These are phyloP conservation scores for Stachybotrys chartarum DNA, from an alignment of 2,329 filamentous ascomycete species.

Conservation along the genomic window DNA sequence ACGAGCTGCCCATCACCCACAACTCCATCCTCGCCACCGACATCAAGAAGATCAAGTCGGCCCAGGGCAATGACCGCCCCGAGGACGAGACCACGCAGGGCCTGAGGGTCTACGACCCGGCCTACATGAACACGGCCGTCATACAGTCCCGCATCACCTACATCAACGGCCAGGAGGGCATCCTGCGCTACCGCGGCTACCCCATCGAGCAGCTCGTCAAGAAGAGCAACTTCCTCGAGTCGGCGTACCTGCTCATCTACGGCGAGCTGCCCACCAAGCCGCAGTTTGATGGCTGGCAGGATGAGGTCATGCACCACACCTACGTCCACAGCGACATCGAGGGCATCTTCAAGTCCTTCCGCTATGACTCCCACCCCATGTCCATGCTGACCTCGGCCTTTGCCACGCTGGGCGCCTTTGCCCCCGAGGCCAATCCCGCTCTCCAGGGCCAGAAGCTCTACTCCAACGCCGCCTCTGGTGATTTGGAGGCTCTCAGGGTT, in stretches of 20 bases:
- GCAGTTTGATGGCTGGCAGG: constrained; percentile 33
- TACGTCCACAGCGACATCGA: constrained; percentile 42
- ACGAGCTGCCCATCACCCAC: constrained; percentile 41
- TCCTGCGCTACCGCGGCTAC: constrained; percentile 44
- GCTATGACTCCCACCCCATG: constrained; percentile 46
- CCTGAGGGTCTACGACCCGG: constrained; percentile 43
- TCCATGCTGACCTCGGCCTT: constrained; percentile 43
- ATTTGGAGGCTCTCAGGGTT: constrained; percentile 30
- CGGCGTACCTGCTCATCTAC: constrained; percentile 43
- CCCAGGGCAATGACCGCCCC: constrained; percentile 23
- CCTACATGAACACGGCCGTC: constrained; percentile 46
- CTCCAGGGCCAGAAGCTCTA: constrained; percentile 43
- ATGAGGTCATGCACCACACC: constrained; percentile 44
- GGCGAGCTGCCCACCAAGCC: constrained; percentile 38
- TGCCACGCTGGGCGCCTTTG: constrained; percentile 40
- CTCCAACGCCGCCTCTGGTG: constrained; percentile 33
- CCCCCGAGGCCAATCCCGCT: constrained; percentile 42
- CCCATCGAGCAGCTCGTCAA: constrained; percentile 43
- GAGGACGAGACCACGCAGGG: constrained; percentile 42
- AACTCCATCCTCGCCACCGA: constrained; percentile 43
- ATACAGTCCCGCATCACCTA: constrained; percentile 43
- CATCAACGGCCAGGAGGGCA: constrained; percentile 44
- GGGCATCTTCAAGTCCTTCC: constrained; percentile 43
- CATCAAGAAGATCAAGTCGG: constrained; percentile 42
- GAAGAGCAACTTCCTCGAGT: constrained; percentile 42